Base-by-base conservation (phyloP, 768 basidiomycete genomes). In the Exsudoporus frostii region DNA sequence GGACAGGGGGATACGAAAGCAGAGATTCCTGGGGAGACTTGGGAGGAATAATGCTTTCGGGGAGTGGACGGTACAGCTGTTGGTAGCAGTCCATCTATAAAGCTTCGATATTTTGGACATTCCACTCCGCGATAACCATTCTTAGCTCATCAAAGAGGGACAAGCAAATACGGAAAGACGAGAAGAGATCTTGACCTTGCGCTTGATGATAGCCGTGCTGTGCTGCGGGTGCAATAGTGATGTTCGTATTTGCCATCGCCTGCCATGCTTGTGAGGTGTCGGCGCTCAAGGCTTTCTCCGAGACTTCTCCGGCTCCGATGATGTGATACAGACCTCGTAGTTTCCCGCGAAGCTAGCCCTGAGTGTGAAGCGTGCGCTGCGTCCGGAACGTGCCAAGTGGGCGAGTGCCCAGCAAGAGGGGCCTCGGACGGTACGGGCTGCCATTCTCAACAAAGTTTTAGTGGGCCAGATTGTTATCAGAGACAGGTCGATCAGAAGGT, bases 121-220 rank as follows among this genome's bases (percentile, higher is more conserved):
- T 50, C 5, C 32, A 63, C 59, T 64, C 64, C 63, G 63, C 63
- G 63, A 65, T 59, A 48, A 56, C 42, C 53, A 56, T 58, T 61
- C 47, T 57, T 45, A 40, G 61, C 33, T 40, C 34, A 50, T 50
- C 61, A 53, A 55, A 55, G 59, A 64, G 22, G 49, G 50, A 54
- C 51, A 56, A 50, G 61, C 64, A 51, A 48, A 65, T 51, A 25
- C 49, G 59, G 37, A 30, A 64, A 48, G 30, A 38, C 34, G 54
- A 51, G 52, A 46, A 58, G 52, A 57, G 63, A 64, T 64, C 63
- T 64, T 59, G 64, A 52, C 53, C 63, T 62, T 47, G 53, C 60
- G 62, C 63, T 63, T 65, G 57, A 39, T 62, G 62, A 66, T 66
- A 66, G 63, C 63, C 63, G 63, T 66, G 63, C 63, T 66, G 63